Evolutionary conservation across 1,284 basidiomycete species (phyloP).

Genomic region (Pseudozyma hubeiensis): DNA sequence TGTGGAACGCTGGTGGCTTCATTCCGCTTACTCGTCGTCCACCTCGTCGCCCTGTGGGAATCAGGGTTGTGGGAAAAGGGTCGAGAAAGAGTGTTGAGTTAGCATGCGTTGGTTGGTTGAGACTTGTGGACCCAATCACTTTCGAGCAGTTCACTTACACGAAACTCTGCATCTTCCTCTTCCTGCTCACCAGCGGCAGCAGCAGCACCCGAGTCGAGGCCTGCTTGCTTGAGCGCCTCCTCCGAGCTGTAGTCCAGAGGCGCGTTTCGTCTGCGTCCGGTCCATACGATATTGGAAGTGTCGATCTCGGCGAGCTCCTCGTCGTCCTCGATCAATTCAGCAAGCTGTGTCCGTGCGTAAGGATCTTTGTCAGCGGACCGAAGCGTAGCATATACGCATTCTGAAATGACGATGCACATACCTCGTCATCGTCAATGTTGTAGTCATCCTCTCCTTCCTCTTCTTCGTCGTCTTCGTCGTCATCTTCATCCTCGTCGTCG

Average conservation of each 20-base stretch:
- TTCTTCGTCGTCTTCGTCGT: conserved; percentile 38
- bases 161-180: conserved; percentile 56
- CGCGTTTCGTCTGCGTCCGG: conserved; percentile 47
- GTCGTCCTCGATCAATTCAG: conserved; percentile 48
- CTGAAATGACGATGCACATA: conserved; percentile 1
- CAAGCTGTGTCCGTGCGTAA: conserved; percentile 14
- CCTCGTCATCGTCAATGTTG: conserved; percentile 48
- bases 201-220: conserved; percentile 31
- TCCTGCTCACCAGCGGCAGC: conserved; percentile 34
- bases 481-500: conserved; percentile 23
- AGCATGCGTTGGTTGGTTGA: no score
- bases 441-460: conserved; percentile 41
- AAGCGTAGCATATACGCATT: background rate
- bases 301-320: conserved; percentile 54
- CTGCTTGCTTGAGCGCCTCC: conserved; percentile 58
- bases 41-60: conserved; percentile 29
- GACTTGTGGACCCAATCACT: no score
- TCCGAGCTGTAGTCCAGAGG: conserved; percentile 59
- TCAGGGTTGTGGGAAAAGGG: background rate
- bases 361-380: conserved; percentile 3
- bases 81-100: background rate
- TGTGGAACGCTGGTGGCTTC: background rate
- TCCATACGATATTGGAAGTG: conserved; percentile 54
- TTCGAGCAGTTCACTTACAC: conserved; percentile 18
- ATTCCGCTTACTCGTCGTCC: conserved; percentile 22